Percentiles rank a stretch among this genome's conserved stretches.
phyloP scores from a whole-genome alignment of 192 early-diverging fungal genomes.

The Backusella sp. region DNA sequence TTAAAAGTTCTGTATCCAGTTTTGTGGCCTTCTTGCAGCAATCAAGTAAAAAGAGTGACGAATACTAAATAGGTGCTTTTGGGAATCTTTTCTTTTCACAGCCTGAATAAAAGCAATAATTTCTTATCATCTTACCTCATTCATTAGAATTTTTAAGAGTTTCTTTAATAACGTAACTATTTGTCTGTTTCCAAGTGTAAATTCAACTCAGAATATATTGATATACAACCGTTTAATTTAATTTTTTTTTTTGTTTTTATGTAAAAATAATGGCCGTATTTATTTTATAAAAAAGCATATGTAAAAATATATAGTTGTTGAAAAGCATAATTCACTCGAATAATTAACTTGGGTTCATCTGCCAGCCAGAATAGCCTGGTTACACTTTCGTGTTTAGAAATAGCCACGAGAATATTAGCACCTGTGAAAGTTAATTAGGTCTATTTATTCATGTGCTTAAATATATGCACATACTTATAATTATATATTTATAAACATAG shows the following conservation, averaged over 20 bases:
- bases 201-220: background rate
- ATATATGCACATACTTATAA: background rate
- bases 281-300: background rate
- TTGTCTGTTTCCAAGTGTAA: background rate
- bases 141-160: background rate
- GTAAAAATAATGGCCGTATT: background rate
- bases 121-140: background rate
- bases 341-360: background rate
- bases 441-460: background rate
- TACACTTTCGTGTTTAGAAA: constrained; percentile 1
- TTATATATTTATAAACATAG: background rate
- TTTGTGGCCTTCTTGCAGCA: background rate
- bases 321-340: background rate
- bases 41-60: background rate
- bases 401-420: background rate
- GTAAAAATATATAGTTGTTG: background rate
- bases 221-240: background rate
- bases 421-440: background rate
- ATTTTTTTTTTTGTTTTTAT: background rate
- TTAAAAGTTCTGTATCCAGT: background rate
- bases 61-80: background rate
- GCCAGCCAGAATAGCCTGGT: background rate
- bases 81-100: background rate
- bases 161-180: background rate
- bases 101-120: background rate